Base-by-base conservation (phyloP, 176 grass and related monocot genomes). In the Cenchrus fungigraminus region DNA sequence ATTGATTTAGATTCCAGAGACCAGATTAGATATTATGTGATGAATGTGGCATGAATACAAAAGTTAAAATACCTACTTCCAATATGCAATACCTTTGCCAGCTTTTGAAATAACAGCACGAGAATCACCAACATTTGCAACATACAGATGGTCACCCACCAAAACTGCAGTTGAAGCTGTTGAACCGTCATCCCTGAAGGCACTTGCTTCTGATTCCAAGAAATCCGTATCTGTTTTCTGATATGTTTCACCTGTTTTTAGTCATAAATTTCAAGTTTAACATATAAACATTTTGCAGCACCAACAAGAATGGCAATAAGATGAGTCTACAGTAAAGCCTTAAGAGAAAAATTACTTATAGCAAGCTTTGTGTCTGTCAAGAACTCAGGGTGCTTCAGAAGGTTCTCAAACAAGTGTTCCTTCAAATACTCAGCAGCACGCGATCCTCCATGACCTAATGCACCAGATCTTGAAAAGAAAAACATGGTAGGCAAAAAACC, bases 61-160 rank as follows among this genome's bases (percentile, higher is more conserved):
- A 82, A 46, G 28, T 43, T 28, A 68, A 28, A 81, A 73, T 47
- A 40, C 12, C 56, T 86, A 55, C n/a, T 54, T 77, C 61, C 63
- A 77, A 32, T 57, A 82, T 75, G 64, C 45, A 80, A 68, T 99
- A 99, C 97, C 97, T 96, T 96, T 87, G 64, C 93, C 91, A 51
- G 82, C 87, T 92, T 96, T 99, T 62, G 88, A 96, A 87, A 99
- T 84, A 63, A 99, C 97, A 81, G 91, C 86, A 66, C 93, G 91
- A 69, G 97, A 99, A 86, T 96, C 93, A 82, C 91, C 97, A 65
- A 98, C 97, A 92, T 94, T 99, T 90, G 97, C 97, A 80, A 99
- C 93, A 89, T 94, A 99, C 68, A 96, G 68, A 84, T 88, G 88
- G 86, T 80, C 87, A 55, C 93, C 93, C 65, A 98, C 91, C 78